phyloP scores from a whole-genome alignment of 1,139 yeast species.

The Sugiyamaella paludigena region DNA sequence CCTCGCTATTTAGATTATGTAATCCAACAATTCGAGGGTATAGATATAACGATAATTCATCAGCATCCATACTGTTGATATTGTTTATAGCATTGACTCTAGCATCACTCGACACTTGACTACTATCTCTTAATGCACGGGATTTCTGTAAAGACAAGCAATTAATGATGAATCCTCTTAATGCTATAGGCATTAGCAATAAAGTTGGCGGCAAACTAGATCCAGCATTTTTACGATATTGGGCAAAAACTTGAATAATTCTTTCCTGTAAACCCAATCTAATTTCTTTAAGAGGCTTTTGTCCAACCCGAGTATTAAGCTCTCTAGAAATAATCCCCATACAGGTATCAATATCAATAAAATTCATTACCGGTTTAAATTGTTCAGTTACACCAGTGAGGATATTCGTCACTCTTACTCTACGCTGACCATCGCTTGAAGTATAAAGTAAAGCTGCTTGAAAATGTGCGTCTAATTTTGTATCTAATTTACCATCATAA shows the following conservation, averaged over 20 bases:
- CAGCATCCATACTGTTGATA: conserved; percentile 56
- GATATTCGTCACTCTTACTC: conserved; percentile 79
- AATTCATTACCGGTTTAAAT: conserved; percentile 69
- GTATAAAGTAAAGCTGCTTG: conserved; percentile 90
- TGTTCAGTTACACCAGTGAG: conserved; percentile 80
- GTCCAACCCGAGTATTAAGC: conserved; percentile 57
- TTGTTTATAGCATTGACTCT: conserved; percentile 59
- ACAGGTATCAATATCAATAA: conserved; percentile 81
- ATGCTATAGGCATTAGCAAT: conserved; percentile 76
- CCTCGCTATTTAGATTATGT: conserved; percentile 57
- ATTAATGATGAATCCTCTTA: conserved; percentile 69
- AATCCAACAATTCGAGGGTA: conserved; percentile 81
- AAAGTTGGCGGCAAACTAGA: conserved; percentile 57
- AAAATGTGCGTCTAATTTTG: conserved; percentile 78
- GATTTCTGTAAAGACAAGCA: conserved; percentile 69
- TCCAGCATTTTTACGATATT: conserved; percentile 56
- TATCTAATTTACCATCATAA: conserved; percentile 73
- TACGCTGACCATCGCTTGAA: conserved; percentile 67
- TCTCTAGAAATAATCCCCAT: conserved; percentile 73
- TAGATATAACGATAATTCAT: conserved; percentile 59
- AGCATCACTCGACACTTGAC: conserved; percentile 39
- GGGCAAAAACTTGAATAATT: conserved; percentile 69
- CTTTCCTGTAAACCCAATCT: conserved; percentile 63
- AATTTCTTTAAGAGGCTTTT: conserved; percentile 55
- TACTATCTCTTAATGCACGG: conserved; percentile 53